Conservation (phyloP, 768 basidiomycete species). For the Gloeopeniophorella convolvens region DNA sequence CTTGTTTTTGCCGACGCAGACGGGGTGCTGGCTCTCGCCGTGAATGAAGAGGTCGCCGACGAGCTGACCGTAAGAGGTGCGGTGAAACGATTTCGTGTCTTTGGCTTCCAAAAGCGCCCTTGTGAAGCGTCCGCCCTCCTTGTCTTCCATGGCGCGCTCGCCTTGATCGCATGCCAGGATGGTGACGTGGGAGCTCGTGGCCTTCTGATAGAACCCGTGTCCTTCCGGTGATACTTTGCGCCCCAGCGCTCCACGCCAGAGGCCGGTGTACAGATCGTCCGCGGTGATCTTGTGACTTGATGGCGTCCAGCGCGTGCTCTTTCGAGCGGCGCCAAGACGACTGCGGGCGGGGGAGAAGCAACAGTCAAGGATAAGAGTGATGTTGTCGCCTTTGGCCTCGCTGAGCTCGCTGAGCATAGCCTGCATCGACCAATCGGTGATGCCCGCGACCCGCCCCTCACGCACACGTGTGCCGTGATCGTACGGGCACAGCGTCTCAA, state of each 20-base stretch:
- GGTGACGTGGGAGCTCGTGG: conserved; percentile 40
- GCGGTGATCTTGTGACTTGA: conserved; percentile 41
- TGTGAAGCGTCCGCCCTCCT: conserved; percentile 59
- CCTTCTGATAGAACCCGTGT: conserved; percentile 39
- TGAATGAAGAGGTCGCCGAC: conserved; percentile 37
- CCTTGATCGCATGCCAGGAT: conserved; percentile 52
- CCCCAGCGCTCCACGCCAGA: conserved; percentile 51
- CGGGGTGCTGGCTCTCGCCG: conserved; percentile 40
- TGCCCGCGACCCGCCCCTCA: conserved; percentile 48
- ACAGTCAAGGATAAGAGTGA: conserved; percentile 60
- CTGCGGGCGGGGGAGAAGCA: conserved; percentile 47
- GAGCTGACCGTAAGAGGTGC: conserved; percentile 44
- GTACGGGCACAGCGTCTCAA: conserved; percentile 59
- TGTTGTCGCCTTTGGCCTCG: conserved; percentile 56
- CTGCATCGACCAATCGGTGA: conserved; percentile 60
- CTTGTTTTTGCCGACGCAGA: conserved; percentile 44
- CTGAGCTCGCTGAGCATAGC: conserved; percentile 55
- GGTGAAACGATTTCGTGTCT: conserved; percentile 44
- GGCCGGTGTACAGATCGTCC: conserved; percentile 47
- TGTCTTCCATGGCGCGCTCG: conserved; percentile 52
- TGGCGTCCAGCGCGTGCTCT: conserved; percentile 52
- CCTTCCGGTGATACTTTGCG: conserved; percentile 32
- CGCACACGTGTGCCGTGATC: conserved; percentile 51
- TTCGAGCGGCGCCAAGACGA: conserved; percentile 37
- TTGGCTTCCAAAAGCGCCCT: conserved; percentile 44